Base-by-base conservation (phyloP, 768 basidiomycete genomes). In the Strobilomyces confusus region DNA sequence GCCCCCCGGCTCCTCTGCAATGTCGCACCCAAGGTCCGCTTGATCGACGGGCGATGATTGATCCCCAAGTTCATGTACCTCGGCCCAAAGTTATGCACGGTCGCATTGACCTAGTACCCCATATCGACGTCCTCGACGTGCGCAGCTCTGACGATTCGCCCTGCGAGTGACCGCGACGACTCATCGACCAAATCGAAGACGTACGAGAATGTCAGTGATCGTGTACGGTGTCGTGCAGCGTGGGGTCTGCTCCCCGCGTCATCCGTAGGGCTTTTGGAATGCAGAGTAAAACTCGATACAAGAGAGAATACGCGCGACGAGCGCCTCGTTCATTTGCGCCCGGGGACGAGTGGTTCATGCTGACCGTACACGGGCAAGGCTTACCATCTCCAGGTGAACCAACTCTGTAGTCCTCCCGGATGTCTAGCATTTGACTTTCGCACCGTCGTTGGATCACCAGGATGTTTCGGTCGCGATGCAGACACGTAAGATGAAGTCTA, bases 81-180 rank as follows among this genome's bases (percentile, higher is more conserved):
- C 25, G 5, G 14, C 19, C 30, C 34, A 25, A 17, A 29, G 12
- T 2, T 34, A 19, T 36, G 26, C 46, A 65, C 17, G 0, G 47
- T 45, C 9, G 52, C 37, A 25, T 22, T 37, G 44, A 61, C 37
- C 54, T 56, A 60, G 43, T 63, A 60, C 25, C 64, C 63, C 54
- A 58, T 46, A n/a, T 66, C 56, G 34, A 64, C 26, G 11, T 56
- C 48, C 9, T 51, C 47, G 1, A 55, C 30, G 3, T 29, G 45
- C 25, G 55, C 14, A n/a, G 3, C 14, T 22, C 4, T 17, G 12
- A 4, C 23, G 34, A 3, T 9, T 11, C 5, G n/a, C n/a, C n/a
- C n/a, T 2, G 8, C 23, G 22, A 49, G 41, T 2, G n/a, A 15
- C 3, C 7, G 20, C 22, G 4, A 6, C 7, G 14, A 46, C n/a